Evolutionary conservation across 192 early-diverging fungal species (phyloP).

Genomic region (Linnemannia exigua): DNA sequence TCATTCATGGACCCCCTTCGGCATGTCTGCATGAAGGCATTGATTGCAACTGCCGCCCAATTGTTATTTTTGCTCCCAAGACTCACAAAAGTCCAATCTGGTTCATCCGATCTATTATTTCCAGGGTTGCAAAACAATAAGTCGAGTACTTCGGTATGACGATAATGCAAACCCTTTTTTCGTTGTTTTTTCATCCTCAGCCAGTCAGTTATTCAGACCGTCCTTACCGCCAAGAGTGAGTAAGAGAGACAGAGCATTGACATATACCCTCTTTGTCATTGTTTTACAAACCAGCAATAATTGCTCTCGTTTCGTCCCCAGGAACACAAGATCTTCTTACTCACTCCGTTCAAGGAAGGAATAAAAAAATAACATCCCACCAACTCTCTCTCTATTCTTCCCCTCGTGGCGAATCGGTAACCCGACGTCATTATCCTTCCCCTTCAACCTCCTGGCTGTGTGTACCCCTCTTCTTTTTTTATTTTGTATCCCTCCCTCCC

Average conservation of each 20-base stretch:
- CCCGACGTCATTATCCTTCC: background rate
- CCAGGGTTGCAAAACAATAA: background rate
- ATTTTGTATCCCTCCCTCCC: background rate
- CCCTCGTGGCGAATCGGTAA: background rate
- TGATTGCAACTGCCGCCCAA: background rate
- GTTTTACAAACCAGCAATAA: background rate
- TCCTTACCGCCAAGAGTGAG: too few species aligned
- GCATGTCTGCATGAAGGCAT: background rate
- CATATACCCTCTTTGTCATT: background rate
- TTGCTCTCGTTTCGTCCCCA: background rate
- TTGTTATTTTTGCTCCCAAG: background rate
- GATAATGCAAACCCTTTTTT: background rate
- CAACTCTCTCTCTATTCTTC: background rate
- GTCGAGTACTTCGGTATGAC: background rate
- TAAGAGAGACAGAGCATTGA: background rate
- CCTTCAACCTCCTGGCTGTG: background rate
- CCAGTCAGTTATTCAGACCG: background rate
- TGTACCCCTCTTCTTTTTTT: background rate
- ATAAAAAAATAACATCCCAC: background rate
- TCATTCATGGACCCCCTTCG: background rate
- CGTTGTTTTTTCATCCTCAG: background rate
- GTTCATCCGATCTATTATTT: background rate
- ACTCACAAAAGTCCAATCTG: background rate
- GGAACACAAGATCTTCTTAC: background rate
- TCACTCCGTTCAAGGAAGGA: background rate